These are phyloP conservation scores for Paramecium sonneborni DNA, from an alignment of 73 alveolate genomes.

Conservation along the genomic window DNA sequence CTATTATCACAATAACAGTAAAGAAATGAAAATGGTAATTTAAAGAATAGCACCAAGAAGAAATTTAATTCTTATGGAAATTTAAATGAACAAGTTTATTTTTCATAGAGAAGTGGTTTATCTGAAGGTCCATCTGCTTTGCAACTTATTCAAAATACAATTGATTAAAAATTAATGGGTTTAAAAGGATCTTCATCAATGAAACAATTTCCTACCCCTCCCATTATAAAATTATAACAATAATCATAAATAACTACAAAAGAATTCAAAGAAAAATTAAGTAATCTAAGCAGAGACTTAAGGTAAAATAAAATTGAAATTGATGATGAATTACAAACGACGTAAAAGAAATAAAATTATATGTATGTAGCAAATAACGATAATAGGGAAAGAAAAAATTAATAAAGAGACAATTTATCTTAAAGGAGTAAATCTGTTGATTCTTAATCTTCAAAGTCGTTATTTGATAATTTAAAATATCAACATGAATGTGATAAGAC, in stretches of 20 bases:
- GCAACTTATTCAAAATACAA: slow-evolving; percentile 5
- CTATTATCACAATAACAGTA: not conserved
- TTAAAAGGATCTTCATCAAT: slow-evolving; percentile 15
- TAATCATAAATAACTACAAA: not conserved
- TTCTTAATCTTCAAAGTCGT: not conserved
- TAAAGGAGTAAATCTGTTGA: slow-evolving; percentile 5
- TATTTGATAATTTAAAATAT: not conserved
- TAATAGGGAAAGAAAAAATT: not conserved
- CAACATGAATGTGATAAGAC: not conserved
- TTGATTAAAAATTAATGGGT: not conserved
- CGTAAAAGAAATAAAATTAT: not conserved
- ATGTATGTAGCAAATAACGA: not conserved
- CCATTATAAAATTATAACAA: not conserved
- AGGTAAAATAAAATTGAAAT: not conserved
- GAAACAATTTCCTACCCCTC: not conserved
- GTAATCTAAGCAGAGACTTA: not conserved
- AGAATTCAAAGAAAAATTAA: not conserved
- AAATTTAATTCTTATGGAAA: slow-evolving; percentile 8
- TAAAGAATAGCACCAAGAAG: not conserved
- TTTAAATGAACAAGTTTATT: not conserved
- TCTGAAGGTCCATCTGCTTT: slow-evolving; percentile 1
- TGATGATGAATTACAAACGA: not conserved
- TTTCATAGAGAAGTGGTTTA: not conserved
- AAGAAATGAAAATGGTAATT: not conserved
- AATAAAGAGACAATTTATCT: not conserved